Evolutionary conservation across 2,329 filamentous ascomycete genomes (phyloP).

Genomic region (Helotiales sp.): DNA sequence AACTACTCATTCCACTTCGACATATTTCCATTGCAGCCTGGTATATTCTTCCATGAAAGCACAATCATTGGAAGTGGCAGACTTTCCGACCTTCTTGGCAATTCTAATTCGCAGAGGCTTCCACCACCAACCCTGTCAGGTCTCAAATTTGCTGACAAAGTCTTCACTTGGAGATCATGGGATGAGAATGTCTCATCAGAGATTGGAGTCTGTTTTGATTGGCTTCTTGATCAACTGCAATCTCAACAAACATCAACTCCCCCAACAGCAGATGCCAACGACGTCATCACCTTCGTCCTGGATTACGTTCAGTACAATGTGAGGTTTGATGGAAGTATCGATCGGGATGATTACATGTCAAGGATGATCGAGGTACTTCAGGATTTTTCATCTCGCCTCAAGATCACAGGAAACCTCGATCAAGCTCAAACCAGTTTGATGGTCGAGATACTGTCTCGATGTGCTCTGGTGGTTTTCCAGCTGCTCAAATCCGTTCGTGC

Average conservation of each 20-base stretch:
- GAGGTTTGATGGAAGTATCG: slow-evolving; percentile 26
- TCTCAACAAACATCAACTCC: not conserved
- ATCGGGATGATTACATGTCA: slow-evolving; percentile 33
- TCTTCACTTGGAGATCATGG: slow-evolving; percentile 62
- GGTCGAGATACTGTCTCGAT: slow-evolving; percentile 31
- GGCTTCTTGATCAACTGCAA: slow-evolving; percentile 53
- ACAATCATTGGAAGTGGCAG: slow-evolving; percentile 63
- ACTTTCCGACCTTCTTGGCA: slow-evolving; percentile 45
- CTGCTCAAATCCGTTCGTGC: slow-evolving; percentile 50
- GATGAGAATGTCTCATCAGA: slow-evolving; percentile 64
- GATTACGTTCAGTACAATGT: slow-evolving; percentile 40
- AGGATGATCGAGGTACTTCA: slow-evolving; percentile 40
- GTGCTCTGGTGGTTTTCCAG: slow-evolving; percentile 47
- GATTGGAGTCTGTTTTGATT: slow-evolving; percentile 65
- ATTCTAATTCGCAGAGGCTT: slow-evolving; percentile 31
- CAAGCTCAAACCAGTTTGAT: not conserved
- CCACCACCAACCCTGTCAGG: not conserved
- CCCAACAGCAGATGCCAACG: slow-evolving; percentile 19
- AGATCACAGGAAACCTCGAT: not conserved
- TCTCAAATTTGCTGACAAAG: slow-evolving; percentile 50
- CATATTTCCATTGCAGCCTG: slow-evolving; percentile 60
- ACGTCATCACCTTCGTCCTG: slow-evolving; percentile 33
- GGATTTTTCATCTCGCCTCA: slow-evolving; percentile 35
- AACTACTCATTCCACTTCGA: slow-evolving; percentile 68
- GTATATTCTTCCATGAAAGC: slow-evolving; percentile 63